Conservation (phyloP, 2,329 filamentous ascomycete species). For the Cladosporium sp. region DNA sequence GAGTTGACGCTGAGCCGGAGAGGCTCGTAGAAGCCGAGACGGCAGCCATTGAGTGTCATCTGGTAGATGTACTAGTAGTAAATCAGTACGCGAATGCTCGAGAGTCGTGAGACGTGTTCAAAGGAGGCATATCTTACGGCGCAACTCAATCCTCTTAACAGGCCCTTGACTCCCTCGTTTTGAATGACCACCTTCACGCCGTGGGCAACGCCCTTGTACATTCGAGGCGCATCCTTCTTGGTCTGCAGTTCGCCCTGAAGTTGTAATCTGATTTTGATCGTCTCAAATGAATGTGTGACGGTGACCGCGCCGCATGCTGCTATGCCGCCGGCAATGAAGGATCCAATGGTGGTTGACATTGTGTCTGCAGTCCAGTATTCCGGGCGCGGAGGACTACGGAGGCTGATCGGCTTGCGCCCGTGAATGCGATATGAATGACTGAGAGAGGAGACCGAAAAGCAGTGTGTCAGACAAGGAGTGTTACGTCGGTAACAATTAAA, state of each 20-base stretch:
- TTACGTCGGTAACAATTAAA: not conserved
- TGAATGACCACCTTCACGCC: conserved; percentile 84
- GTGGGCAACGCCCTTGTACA: conserved; percentile 89
- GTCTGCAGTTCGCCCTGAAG: conserved; percentile 90
- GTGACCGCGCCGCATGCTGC: conserved; percentile 97
- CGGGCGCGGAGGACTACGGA: not conserved
- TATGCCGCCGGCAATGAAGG: conserved; percentile 93
- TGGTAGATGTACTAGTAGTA: conserved; percentile 79
- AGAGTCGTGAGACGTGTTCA: not conserved
- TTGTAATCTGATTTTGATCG: conserved; percentile 97
- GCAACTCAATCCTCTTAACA: conserved; percentile 84
- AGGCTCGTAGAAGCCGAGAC: conserved; percentile 95
- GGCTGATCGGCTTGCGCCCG: not conserved
- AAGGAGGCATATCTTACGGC: conserved; percentile 50
- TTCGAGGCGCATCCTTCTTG: conserved; percentile 76
- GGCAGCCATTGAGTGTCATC: conserved; percentile 91
- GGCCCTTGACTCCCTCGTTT: conserved; percentile 80
- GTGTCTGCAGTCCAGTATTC: not conserved
- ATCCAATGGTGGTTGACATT: conserved; percentile 52
- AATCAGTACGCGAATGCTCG: not conserved
- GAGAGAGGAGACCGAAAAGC: not conserved
- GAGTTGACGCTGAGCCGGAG: conserved; percentile 61
- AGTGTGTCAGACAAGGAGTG: not conserved
- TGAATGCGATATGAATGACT: not conserved
- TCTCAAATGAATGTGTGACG: conserved; percentile 96